Conservation (phyloP, 2,329 filamentous ascomycete genomes). For the Xylaria sp. region DNA sequence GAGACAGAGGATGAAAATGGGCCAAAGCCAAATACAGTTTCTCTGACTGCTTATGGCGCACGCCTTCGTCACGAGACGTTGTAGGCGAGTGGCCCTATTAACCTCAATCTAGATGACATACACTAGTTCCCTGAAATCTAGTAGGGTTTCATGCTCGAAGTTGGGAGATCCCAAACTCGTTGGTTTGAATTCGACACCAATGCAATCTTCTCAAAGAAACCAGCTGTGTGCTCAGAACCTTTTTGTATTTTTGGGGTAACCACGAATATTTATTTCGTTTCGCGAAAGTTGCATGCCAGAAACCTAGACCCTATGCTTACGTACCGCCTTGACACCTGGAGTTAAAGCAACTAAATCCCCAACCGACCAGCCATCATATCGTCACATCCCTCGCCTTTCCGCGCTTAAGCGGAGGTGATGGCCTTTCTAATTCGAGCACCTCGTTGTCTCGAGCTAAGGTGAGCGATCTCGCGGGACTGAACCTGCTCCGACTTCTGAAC, state of each 20-base stretch:
- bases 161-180: conserved; percentile 5
- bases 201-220: conserved; percentile 29
- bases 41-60: conserved; percentile 25
- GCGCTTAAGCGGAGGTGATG: conserved; percentile 71
- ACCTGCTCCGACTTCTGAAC: conserved; percentile 87
- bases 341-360: conserved; percentile 52
- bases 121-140: conserved; percentile 22
- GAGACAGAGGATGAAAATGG: conserved; percentile 10
- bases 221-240: conserved; percentile 42
- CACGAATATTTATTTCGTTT: conserved; percentile 48
- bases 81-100: conserved; percentile 16
- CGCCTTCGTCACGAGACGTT: conserved; percentile 21
- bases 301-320: conserved; percentile 53
- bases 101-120: conserved; percentile 14
- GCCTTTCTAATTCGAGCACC: conserved; percentile 74
- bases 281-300: conserved; percentile 52
- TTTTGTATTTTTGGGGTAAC: conserved; percentile 49
- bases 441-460: conserved; percentile 92
- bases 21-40: conserved; percentile 28
- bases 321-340: conserved; percentile 54
- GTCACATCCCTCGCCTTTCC: conserved; percentile 42
- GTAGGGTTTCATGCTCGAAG: conserved; percentile 18
- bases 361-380: conserved; percentile 47
- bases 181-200: conserved; percentile 20
- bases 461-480: conserved; percentile 71